Conservation (phyloP, 2,329 filamentous ascomycete genomes). For the Shiraia bambusicola region DNA sequence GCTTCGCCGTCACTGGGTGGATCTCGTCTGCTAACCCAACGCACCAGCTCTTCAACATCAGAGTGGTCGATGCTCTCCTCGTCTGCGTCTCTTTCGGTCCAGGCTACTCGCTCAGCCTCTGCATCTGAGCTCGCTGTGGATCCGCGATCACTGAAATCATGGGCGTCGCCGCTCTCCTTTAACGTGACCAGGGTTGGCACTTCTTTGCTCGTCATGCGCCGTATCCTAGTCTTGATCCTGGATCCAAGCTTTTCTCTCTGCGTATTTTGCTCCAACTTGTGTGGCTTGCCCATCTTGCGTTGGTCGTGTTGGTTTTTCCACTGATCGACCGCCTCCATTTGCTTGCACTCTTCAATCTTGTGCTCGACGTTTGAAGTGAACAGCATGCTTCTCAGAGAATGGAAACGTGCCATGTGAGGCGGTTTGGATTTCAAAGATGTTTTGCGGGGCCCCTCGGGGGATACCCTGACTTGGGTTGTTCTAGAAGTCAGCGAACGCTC, state of each 20-base stretch:
- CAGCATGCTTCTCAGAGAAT: conserved; percentile 37
- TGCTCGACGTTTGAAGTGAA: conserved; percentile 36
- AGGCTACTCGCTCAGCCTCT: conserved; percentile 13
- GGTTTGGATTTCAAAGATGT: conserved; percentile 16
- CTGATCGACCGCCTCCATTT: conserved; percentile 22
- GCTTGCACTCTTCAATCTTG: conserved; percentile 25
- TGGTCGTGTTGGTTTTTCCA: conserved; percentile 35
- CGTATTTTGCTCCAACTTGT: conserved; percentile 24
- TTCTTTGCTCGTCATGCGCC: conserved; percentile 34
- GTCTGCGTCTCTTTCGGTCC: conserved; percentile 14
- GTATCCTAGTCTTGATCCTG: conserved; percentile 28
- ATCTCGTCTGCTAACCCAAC: conserved; percentile 38
- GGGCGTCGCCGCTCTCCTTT: conserved; percentile 17
- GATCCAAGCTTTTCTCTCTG: conserved; percentile 21
- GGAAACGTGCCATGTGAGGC: conserved; percentile 36
- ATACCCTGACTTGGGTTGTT: conserved; percentile 9
- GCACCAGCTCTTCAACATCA: conserved; percentile 36
- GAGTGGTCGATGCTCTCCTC: conserved; percentile 33
- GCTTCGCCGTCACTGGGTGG: conserved; percentile 32
- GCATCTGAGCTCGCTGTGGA: conserved; percentile 28
- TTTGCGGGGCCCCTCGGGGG: conserved; percentile 8
- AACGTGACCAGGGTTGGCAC: conserved; percentile 26
- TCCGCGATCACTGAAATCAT: conserved; percentile 20
- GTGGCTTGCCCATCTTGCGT: conserved; percentile 26
- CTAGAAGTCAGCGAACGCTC: conserved; percentile 14